Base-by-base conservation (phyloP, 345 rosid species). In the Populus deltoides region DNA sequence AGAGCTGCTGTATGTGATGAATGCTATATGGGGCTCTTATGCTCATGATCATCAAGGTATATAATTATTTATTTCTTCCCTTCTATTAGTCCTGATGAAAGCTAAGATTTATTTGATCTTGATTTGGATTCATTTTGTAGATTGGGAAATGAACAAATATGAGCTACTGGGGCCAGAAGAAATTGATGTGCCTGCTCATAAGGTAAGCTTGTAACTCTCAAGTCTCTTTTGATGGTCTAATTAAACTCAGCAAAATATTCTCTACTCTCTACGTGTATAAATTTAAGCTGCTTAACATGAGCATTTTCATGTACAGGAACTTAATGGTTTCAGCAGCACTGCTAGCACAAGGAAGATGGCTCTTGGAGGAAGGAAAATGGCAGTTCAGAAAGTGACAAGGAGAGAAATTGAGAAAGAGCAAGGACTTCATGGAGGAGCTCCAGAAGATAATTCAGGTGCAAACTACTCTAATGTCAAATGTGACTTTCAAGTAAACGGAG, bases 401-500 rank as follows among this genome's bases (percentile, higher is more conserved):
- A 69, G 78, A 55, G 78, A 74, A 59, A 36, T 20, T 18, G 70
- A 33, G 25, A 67, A 59, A 53, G 59, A 71, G 20, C 43, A 57
- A 29, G 59, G 45, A 38, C 5, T 8, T 7, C 49, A 41, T 18
- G 80, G 66, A 75, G 38, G 18, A 57, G 27, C 61, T 74, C 78
- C 82, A 68, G 74, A 78, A 77, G 57, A 70, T 15, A 79, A 77
- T 78, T 85, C 90, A 89, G 90, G 90, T 89, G 84, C 88, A 77
- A 80, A 77, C 20, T 82, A 38, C 39, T 81, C 59, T 77, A 84
- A 81, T 77, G 80, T 78, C 77, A 85, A 81, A 66, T 80, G 79
- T 82, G 79, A 81, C 38, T 76, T 75, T 71, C 77, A 72, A 81
- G 86, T 75, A 57, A 75, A 79, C 51, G 72, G 41, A 57, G 72